Evolutionary conservation across 441 rosid genomes (phyloP).

Genomic region (Manihot esculenta): DNA sequence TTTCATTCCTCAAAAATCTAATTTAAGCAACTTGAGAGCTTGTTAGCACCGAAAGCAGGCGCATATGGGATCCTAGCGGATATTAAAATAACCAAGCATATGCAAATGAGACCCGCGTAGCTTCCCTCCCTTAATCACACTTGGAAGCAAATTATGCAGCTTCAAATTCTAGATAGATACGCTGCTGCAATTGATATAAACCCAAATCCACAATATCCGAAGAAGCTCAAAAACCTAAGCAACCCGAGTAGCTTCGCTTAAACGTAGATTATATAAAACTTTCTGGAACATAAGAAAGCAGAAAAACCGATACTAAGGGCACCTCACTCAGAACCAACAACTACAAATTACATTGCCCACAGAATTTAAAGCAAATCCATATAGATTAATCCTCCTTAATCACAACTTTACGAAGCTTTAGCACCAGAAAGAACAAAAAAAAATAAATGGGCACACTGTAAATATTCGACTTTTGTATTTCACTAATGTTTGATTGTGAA

Average conservation of each 20-base stretch:
- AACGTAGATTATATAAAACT: neutral
- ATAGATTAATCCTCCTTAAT: neutral
- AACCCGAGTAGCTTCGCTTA: neutral
- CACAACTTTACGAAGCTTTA: conserved; percentile 8
- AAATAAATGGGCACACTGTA: conserved; percentile 6
- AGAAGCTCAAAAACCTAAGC: conserved; percentile 2
- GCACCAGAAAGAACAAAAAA: neutral
- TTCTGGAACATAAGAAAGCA: neutral
- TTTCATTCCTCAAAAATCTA: conserved; percentile 2
- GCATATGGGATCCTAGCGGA: neutral
- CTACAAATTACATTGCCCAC: conserved; percentile 8
- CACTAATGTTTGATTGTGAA: conserved; percentile 28
- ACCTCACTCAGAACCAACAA: neutral
- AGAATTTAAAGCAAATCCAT: conserved; percentile 5
- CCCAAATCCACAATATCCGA: neutral
- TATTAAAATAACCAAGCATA: neutral
- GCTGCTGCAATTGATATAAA: neutral
- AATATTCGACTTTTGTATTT: conserved; percentile 16
- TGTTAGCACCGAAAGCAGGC: neutral
- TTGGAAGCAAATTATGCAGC: neutral
- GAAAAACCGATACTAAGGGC: neutral
- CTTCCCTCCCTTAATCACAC: conserved; percentile 10
- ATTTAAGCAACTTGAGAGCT: neutral
- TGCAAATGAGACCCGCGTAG: conserved; percentile 13
- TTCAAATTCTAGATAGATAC: conserved; percentile 5